Evolutionary conservation across 257 asterid genomes (phyloP).

Genomic region (Jacaranda mimosifolia): DNA sequence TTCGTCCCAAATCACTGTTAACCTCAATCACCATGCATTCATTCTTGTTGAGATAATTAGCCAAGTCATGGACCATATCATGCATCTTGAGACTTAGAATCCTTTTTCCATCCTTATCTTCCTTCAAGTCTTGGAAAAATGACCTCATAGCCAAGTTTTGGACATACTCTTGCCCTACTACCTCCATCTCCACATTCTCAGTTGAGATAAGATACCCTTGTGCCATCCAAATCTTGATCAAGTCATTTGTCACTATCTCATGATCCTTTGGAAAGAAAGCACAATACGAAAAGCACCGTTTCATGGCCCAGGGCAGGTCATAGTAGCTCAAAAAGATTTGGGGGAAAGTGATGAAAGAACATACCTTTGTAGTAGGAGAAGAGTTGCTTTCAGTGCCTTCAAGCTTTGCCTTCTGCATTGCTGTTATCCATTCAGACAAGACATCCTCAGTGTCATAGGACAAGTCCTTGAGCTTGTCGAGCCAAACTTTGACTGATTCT

Average conservation of each 20-base stretch:
- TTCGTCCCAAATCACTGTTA: slow-evolving; percentile 38
- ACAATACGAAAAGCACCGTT: no score
- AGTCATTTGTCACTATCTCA: no score
- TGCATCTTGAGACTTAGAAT: slow-evolving; percentile 57
- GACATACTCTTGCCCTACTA: no score
- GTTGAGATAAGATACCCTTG: no score
- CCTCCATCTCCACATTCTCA: no score
- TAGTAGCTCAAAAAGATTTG: no score
- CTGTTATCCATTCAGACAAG: slow-evolving; percentile 61
- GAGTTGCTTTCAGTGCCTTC: slow-evolving; percentile 31
- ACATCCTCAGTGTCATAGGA: slow-evolving; percentile 73
- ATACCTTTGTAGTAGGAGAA: slow-evolving; percentile 55
- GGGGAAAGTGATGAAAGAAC: slow-evolving; percentile 43
- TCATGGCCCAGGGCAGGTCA: no score
- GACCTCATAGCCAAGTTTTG: no score
- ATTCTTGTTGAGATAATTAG: slow-evolving; percentile 48
- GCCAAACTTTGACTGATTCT: slow-evolving; percentile 52
- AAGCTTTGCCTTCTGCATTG: slow-evolving; percentile 39
- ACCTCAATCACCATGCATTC: slow-evolving; percentile 62
- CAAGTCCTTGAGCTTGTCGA: slow-evolving; percentile 60
- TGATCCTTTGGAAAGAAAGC: no score
- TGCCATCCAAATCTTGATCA: no score
- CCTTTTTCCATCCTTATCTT: slow-evolving; percentile 40
- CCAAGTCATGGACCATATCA: slow-evolving; percentile 64
- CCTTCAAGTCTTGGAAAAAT: no score